These are phyloP conservation scores for Backusella tuberculispora DNA, from an alignment of 192 early-diverging fungal genomes.

Conservation along the genomic window DNA sequence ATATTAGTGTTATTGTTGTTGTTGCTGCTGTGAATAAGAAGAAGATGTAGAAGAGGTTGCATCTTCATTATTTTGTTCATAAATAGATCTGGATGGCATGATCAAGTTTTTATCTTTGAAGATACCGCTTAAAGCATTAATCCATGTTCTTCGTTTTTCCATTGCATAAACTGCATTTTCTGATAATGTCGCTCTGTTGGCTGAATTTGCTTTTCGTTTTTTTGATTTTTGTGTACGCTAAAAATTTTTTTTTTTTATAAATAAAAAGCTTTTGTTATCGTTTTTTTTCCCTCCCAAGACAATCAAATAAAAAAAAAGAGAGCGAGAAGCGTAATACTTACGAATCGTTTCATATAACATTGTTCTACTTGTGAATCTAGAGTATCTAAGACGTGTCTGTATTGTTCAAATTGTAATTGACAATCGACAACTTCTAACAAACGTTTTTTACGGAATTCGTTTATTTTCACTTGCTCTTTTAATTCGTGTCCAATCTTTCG, in stretches of 20 bases:
- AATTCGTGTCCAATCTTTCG: conserved; percentile 73
- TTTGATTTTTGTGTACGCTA: conserved; percentile 70
- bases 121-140: conserved; percentile 63
- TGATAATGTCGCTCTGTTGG: conserved; percentile 58
- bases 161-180: conserved; percentile 69
- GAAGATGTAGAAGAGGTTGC: background rate
- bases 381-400: conserved; percentile 85
- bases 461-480: conserved; percentile 70
- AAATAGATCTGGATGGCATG: conserved; percentile 38
- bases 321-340: conserved; percentile 47
- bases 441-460: conserved; percentile 67
- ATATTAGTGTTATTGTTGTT: background rate
- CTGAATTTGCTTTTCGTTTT: conserved; percentile 65
- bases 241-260: background rate
- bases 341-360: conserved; percentile 87
- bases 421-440: conserved; percentile 71
- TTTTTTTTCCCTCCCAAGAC: too few relatives aligned
- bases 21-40: background rate
- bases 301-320: background rate
- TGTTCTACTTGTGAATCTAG: conserved; percentile 90
- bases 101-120: conserved; percentile 38
- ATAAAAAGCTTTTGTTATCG: background rate
- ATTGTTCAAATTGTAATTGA: conserved; percentile 88
- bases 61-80: conserved; percentile 12
- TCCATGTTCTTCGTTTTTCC: conserved; percentile 68